These are phyloP conservation scores for Cnidoscolus chayamansa DNA, from an alignment of 441 rosid species.

Conservation along the genomic window DNA sequence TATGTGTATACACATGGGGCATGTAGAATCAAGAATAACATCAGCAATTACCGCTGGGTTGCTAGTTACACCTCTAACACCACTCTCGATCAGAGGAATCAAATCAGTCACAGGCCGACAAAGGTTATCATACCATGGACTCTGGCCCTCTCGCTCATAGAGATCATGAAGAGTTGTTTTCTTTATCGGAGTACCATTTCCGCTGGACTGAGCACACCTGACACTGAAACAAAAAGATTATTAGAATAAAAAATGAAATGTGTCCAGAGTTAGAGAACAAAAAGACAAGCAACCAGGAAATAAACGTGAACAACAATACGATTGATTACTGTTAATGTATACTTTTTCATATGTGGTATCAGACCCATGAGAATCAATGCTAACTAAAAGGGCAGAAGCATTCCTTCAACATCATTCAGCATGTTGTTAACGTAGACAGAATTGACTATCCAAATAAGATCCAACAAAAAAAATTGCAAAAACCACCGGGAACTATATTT, in stretches of 20 bases:
- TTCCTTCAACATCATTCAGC: neutral
- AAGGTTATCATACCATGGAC: constrained; percentile 99
- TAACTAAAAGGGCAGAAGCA: neutral
- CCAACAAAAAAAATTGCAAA: too few relatives aligned
- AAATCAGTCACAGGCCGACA: constrained; percentile 97
- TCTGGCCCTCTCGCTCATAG: constrained; percentile 85
- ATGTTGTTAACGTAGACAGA: neutral
- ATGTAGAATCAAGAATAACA: neutral
- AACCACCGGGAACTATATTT: too few relatives aligned
- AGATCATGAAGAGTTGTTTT: constrained; percentile 86
- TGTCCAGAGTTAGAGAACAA: neutral
- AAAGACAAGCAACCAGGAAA: constrained; percentile 9
- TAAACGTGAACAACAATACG: neutral
- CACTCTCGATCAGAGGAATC: constrained; percentile 75
- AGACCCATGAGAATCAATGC: neutral
- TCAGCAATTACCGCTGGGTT: constrained; percentile 77
- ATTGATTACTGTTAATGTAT: neutral
- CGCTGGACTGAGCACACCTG: constrained; percentile 59
- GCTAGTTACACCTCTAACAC: constrained; percentile 97
- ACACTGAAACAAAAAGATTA: constrained; percentile 44
- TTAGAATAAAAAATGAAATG: neutral
- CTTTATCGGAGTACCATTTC: constrained; percentile 53
- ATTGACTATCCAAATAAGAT: too few relatives aligned
- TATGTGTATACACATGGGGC: too few relatives aligned
- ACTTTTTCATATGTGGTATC: neutral